phyloP scores from a whole-genome alignment of 2,329 filamentous ascomycete genomes.

The Fusarium sp. region DNA sequence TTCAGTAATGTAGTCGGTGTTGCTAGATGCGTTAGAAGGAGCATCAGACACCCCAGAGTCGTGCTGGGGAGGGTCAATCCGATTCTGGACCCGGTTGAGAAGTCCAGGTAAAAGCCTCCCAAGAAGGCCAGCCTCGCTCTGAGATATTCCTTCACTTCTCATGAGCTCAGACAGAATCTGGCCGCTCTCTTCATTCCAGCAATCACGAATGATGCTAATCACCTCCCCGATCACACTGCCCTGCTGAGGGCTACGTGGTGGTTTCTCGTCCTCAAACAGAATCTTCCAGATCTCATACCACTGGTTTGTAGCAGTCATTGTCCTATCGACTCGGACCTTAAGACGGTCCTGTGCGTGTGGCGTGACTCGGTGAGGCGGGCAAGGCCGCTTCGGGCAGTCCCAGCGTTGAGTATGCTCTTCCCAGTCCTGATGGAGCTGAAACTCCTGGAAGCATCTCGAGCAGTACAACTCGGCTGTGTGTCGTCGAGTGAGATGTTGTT shows the following conservation, averaged over 20 bases:
- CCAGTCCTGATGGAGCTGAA: neutral
- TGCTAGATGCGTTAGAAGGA: neutral
- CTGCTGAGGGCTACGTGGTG: neutral
- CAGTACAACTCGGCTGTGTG: neutral
- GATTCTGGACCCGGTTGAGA: neutral
- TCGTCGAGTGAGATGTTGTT: neutral
- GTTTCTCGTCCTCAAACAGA: neutral
- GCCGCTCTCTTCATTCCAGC: neutral
- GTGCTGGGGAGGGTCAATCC: neutral
- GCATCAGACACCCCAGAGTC: neutral
- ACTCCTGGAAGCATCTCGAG: neutral
- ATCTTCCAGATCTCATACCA: neutral
- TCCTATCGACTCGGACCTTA: neutral
- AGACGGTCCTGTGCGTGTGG: neutral
- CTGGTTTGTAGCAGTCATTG: neutral
- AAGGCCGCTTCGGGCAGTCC: neutral
- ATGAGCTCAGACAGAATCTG: neutral
- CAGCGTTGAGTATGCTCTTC: neutral
- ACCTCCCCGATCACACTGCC: neutral
- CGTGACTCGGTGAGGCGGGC: neutral
- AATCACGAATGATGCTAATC: slow-evolving; percentile 1
- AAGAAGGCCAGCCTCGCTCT: neutral
- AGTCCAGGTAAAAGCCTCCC: neutral
- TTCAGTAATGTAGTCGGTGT: neutral
- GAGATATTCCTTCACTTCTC: neutral